phyloP scores from a whole-genome alignment of 2,329 filamentous ascomycete genomes.

The Fusarium tupiense region DNA sequence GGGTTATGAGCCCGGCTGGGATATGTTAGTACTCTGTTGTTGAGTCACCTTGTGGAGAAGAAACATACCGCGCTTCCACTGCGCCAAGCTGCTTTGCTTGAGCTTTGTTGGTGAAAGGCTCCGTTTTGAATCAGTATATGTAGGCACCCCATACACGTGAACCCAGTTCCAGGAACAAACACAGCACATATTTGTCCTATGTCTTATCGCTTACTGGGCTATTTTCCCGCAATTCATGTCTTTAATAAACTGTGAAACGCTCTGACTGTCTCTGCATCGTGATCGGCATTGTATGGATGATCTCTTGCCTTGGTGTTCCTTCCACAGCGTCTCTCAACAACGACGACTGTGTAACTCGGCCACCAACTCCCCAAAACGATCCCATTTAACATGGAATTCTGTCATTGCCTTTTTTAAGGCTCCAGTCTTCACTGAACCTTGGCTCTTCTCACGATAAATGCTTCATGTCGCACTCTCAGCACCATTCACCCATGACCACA shows the following conservation, averaged over 20 bases:
- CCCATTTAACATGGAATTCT: accelerated
- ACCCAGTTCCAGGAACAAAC: background rate
- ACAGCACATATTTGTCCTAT: accelerated
- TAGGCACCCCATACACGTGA: background rate
- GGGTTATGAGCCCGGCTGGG: conserved; percentile 26
- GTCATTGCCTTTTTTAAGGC: accelerated
- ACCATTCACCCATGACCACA: background rate
- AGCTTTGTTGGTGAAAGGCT: background rate
- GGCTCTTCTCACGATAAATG: background rate
- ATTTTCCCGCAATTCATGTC: too few species aligned
- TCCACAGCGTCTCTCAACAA: too few species aligned
- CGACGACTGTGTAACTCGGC: background rate
- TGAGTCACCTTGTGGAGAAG: conserved; percentile 1
- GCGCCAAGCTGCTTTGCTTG: conserved; percentile 25
- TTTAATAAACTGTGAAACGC: background rate
- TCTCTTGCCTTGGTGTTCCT: background rate
- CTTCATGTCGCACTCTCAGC: background rate
- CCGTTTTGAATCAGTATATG: background rate
- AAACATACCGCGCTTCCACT: conserved; percentile 29
- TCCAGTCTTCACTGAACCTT: background rate
- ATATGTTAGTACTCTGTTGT: conserved; percentile 8
- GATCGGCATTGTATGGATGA: background rate
- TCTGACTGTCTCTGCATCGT: background rate
- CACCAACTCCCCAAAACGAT: background rate
- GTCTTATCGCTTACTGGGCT: accelerated